Evolutionary conservation across 148 eudicot species (phyloP).

Genomic region (Euryodendron excelsum): DNA sequence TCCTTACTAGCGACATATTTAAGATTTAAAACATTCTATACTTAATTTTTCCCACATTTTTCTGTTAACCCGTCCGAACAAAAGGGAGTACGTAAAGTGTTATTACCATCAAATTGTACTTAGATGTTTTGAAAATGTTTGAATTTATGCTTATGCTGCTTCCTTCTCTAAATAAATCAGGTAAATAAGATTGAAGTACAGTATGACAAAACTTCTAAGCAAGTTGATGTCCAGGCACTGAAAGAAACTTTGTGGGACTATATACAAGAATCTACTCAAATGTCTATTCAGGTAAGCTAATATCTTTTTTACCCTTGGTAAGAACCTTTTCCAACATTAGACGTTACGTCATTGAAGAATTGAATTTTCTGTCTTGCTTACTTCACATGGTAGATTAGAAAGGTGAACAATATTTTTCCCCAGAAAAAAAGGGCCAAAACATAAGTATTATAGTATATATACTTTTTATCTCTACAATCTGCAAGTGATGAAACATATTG

Average conservation of each 20-base stretch:
- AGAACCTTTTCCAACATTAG: neutral
- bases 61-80: neutral
- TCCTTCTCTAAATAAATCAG: slow-evolving; percentile 31
- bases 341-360: neutral
- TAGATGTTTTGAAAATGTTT: neutral
- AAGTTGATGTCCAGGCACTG: slow-evolving; percentile 85
- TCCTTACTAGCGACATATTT: neutral
- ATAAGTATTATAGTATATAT: neutral
- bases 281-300: slow-evolving; percentile 22
- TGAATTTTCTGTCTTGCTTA: neutral
- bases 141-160: neutral
- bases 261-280: slow-evolving; percentile 40
- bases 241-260: slow-evolving; percentile 85
- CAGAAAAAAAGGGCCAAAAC: neutral
- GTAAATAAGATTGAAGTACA: slow-evolving; percentile 85
- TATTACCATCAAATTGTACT: neutral
- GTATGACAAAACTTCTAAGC: slow-evolving; percentile 85
- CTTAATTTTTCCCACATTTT: neutral
- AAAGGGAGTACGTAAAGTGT: neutral
- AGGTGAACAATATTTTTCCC: neutral
- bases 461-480: neutral
- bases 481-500: neutral
- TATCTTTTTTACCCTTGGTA: neutral
- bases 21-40: neutral
- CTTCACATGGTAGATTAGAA: neutral